Conservation (phyloP, 768 basidiomycete genomes). For the Neoboletus magnificus region DNA sequence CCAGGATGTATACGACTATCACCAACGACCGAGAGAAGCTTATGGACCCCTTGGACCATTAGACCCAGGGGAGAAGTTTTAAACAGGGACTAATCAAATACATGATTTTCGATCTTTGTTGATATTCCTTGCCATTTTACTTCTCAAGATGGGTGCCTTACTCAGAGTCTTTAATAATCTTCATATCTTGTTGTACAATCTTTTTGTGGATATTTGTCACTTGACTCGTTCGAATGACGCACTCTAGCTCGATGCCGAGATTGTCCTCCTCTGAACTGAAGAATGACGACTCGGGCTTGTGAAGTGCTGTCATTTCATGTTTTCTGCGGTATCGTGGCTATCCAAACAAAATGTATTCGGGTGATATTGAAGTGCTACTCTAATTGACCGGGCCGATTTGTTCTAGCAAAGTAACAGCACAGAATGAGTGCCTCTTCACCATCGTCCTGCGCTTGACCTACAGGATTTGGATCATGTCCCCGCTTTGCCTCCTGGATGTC, state of each 20-base stretch:
- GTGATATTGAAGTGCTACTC: neutral
- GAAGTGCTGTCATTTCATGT: neutral
- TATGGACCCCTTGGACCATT: slow-evolving; percentile 58
- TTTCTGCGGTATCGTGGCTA: neutral
- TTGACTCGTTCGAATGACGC: neutral
- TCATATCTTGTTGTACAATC: slow-evolving; percentile 14
- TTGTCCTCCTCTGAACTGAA: neutral
- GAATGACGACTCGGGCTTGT: neutral
- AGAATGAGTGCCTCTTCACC: slow-evolving; percentile 20
- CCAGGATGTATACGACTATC: slow-evolving; percentile 35
- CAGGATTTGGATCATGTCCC: neutral
- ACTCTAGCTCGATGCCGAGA: neutral
- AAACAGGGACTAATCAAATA: slow-evolving; percentile 22
- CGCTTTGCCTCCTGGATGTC: neutral
- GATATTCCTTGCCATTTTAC: slow-evolving; percentile 7
- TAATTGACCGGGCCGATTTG: slow-evolving; percentile 9
- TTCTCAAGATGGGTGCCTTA: neutral
- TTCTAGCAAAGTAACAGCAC: slow-evolving; percentile 28
- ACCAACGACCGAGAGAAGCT: slow-evolving; percentile 32
- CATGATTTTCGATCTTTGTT: slow-evolving; percentile 30
- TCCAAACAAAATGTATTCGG: slow-evolving; percentile 1
- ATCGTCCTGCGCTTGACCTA: slow-evolving; percentile 7
- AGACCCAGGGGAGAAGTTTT: slow-evolving; percentile 57
- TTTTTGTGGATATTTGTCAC: neutral
- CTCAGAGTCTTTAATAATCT: slow-evolving; percentile 1